Evolutionary conservation across 495 filamentous ascomycete species (phyloP).

Genomic region (Cercophora samala): DNA sequence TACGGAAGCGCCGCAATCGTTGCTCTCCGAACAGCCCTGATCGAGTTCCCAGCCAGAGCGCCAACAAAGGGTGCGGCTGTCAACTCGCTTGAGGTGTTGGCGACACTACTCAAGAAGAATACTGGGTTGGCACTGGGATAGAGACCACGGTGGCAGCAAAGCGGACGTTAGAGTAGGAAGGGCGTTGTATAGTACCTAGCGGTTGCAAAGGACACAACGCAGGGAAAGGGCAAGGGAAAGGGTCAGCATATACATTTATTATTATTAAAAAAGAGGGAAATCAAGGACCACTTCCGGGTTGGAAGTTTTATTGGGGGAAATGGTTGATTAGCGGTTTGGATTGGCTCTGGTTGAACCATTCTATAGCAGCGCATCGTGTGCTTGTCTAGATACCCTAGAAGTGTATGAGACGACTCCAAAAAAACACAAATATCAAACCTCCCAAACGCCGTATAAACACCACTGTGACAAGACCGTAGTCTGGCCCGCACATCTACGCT

Average conservation of each 20-base stretch:
- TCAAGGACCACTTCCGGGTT: neutral
- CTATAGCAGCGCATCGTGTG: neutral
- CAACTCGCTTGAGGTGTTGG: constrained; percentile 57
- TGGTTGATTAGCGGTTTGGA: neutral
- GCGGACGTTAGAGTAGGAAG: neutral
- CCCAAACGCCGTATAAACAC: constrained; percentile 6
- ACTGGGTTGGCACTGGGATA: constrained; percentile 50
- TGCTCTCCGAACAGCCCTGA: constrained; percentile 59
- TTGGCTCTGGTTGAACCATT: neutral
- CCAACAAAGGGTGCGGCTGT: constrained; percentile 51
- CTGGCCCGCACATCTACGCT: constrained; percentile 10
- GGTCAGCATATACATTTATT: neutral
- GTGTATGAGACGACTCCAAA: neutral
- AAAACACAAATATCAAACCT: neutral
- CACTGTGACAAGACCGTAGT: neutral
- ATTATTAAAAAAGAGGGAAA: neutral
- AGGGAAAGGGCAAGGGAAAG: neutral
- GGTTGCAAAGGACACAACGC: neutral
- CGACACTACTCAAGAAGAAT: constrained; percentile 56
- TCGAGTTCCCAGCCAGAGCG: constrained; percentile 62
- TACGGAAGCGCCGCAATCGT: constrained; percentile 70
- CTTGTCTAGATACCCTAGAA: neutral
- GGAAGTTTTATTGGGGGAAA: neutral
- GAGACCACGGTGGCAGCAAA: neutral
- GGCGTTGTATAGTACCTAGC: neutral